A percentile compares a stretch with the other conserved stretches of the same genome.
Conservation (phyloP, 2,329 filamentous ascomycete species). For the Aspergillus calidoustus region DNA sequence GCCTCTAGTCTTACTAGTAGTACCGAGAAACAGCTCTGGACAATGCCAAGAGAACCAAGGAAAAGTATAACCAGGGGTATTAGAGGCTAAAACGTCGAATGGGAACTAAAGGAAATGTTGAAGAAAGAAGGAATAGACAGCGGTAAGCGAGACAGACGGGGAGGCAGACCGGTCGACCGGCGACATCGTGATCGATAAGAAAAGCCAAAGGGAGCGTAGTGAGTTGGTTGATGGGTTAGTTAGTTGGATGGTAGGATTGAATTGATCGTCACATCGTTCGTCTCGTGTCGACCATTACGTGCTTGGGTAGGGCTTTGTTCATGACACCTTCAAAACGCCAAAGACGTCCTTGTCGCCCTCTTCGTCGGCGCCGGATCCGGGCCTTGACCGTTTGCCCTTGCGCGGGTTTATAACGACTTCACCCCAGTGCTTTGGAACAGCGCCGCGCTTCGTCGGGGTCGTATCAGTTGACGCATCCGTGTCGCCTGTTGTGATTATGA, state of each 20-base stretch:
- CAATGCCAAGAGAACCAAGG: not conserved
- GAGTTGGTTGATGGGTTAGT: not conserved
- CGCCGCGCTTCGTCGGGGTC: slow-evolving; percentile 24
- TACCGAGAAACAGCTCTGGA: not conserved
- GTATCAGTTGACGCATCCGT: slow-evolving; percentile 22
- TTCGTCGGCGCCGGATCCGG: slow-evolving; percentile 30
- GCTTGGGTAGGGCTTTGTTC: not conserved
- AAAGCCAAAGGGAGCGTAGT: slow-evolving; percentile 12
- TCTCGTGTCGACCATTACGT: slow-evolving; percentile 12
- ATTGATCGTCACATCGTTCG: slow-evolving; percentile 9
- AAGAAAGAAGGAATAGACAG: not conserved
- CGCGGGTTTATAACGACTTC: slow-evolving; percentile 49
- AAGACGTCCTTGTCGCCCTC: slow-evolving; percentile 41
- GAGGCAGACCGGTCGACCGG: slow-evolving; percentile 7
- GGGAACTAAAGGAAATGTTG: slow-evolving; percentile 3
- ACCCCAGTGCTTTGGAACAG: slow-evolving; percentile 49
- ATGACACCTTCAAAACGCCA: slow-evolving; percentile 44
- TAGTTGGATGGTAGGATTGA: not conserved
- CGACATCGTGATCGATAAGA: slow-evolving; percentile 13
- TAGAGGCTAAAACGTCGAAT: not conserved
- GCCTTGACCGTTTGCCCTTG: slow-evolving; percentile 37
- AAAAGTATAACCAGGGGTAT: not conserved
- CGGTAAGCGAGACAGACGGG: not conserved
- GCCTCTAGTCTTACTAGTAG: not conserved
- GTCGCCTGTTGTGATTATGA: slow-evolving; percentile 24